A percentile compares a stretch with the other conserved stretches of the same genome.
Conservation (phyloP, 2,329 filamentous ascomycete genomes). For the Mycosphaerella sp. region DNA sequence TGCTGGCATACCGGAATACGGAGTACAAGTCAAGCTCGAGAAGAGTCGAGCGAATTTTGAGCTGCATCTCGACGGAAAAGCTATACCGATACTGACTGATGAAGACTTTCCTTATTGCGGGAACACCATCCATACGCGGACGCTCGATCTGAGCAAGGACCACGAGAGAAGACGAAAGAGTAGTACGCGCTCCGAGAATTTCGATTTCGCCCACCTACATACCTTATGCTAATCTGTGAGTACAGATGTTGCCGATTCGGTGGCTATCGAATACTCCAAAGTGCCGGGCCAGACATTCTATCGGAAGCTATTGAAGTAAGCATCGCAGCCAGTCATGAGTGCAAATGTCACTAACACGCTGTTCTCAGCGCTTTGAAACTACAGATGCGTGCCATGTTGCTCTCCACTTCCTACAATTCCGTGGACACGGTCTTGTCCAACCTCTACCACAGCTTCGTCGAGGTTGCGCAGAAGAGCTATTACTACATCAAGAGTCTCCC, state of each 20-base stretch:
- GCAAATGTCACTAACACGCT: conserved; percentile 40
- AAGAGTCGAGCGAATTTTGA: conserved; percentile 88
- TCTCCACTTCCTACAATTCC: conserved; percentile 73
- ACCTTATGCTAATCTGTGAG: conserved; percentile 12
- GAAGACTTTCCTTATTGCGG: conserved; percentile 83
- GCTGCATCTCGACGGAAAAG: conserved; percentile 48
- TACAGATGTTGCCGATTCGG: conserved; percentile 56
- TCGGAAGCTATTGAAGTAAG: conserved; percentile 60
- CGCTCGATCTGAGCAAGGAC: conserved; percentile 68
- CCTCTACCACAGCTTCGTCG: conserved; percentile 64
- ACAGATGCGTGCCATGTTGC: conserved; percentile 76
- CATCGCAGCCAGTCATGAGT: neutral
- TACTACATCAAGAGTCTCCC: conserved; percentile 56
- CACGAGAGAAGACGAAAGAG: conserved; percentile 47
- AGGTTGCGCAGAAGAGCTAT: conserved; percentile 69
- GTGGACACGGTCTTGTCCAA: conserved; percentile 63
- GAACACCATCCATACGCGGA: conserved; percentile 64
- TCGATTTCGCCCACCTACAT: conserved; percentile 9
- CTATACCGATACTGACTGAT: conserved; percentile 43
- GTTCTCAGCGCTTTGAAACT: conserved; percentile 61
- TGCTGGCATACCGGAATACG: conserved; percentile 67
- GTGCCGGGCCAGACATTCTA: conserved; percentile 70
- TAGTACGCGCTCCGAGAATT: conserved; percentile 40
- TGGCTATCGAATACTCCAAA: conserved; percentile 72
- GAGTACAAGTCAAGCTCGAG: conserved; percentile 64